Evolutionary conservation across 495 filamentous ascomycete species (phyloP), one percentile per base, ranked within the genome.

Genomic region (Penicillium bialowiezense): DNA sequence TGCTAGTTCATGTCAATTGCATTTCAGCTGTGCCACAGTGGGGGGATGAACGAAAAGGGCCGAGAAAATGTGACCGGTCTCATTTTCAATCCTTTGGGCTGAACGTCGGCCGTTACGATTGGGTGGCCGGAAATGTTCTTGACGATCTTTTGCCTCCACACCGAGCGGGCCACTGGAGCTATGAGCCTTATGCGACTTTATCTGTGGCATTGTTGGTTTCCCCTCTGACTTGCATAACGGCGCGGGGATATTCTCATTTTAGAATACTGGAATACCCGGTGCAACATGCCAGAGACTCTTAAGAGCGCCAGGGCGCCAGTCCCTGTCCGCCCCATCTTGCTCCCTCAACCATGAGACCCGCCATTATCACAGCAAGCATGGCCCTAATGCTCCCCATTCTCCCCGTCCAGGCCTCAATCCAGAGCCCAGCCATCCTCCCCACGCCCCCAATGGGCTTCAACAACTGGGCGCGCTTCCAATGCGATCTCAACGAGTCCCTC

Each of bases 401-500:
- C 4, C 44, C 37, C 6, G 49, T 54, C 20, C 45, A 55, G 15
- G 56, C 59, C 14, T 63, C 62, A 19, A 35, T 52, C 3, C 45
- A 48, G n/a, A 44, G 50, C 13, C 44, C 55, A 19, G 31, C 13
- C 13, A 42, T 70, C 7, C 62, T 70, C 26, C 63, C 72, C 1
- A 57, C 60, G 0, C 69, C 71, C 0, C 71, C 69, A 14, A 74
- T 74, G 71, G 71, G 71, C 17, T 74, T 70, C 62, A 74, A 70
- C 54, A 71, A 71, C 48, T 74, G 71, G 71, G 59, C 68, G 0
- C 71, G 71, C 7, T 72, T 71, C 51, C 48, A 60, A 44, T 74
- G 71, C 50, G 60, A 68, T 36, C 64, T 73, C 3, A 73, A 74
- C 51, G 66, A 74, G 48, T 70, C 68, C 1, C 63, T 74, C 2